Evolutionary conservation across 768 basidiomycete genomes (phyloP), one percentile per base, ranked within the genome.

Genomic region (Hypholoma sublateritium): DNA sequence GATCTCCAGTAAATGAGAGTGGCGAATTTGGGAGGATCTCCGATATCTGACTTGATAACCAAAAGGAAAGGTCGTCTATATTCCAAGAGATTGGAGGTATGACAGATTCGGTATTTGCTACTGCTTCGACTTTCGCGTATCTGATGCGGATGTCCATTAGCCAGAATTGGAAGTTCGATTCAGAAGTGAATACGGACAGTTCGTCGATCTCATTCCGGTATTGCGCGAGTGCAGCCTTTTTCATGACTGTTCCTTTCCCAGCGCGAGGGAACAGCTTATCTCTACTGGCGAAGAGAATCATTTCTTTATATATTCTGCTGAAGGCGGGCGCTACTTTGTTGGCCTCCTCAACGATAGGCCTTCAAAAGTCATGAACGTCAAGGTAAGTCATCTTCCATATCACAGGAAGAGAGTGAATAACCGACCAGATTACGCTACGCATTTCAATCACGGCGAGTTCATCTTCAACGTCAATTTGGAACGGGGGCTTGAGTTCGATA

Each of bases 261-360:
- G 77, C 68, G 21, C 77, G 74, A 19, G 74, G 65, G 58, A 84
- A 69, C 1, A 78, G 81, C 21, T 74, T 74, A 8, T 65, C 65
- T 2, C 64, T 61, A 0, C 61, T 58, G 0, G 79, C 68, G 8
- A 82, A 69, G 43, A 83, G 50, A 43, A 84, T 77, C 77, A 84
- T 79, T 62, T 85, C 79, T 54, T 80, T 79, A 66, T 80, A 81
- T 8, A 82, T 73, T 22, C 75, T 70, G 52, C 76, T 78, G 56
- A 75, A 80, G 0, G 68, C 56, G 0, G 82, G 80, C 4, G 74
- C 72, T 22, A 69, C 66, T 54, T 66, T 69, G 62, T 81, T 82
- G 4, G 79, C 79, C 34, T 78, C 74, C 39, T 80, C 77, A 9
- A 80, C 69, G 5, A 67, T 59, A 6, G 66, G 70, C 76, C 76